Evolutionary conservation across 139 green algal species (phyloP), one percentile per base, ranked within the genome.

Genomic region (Auxenochlorella pyrenoidosa): DNA sequence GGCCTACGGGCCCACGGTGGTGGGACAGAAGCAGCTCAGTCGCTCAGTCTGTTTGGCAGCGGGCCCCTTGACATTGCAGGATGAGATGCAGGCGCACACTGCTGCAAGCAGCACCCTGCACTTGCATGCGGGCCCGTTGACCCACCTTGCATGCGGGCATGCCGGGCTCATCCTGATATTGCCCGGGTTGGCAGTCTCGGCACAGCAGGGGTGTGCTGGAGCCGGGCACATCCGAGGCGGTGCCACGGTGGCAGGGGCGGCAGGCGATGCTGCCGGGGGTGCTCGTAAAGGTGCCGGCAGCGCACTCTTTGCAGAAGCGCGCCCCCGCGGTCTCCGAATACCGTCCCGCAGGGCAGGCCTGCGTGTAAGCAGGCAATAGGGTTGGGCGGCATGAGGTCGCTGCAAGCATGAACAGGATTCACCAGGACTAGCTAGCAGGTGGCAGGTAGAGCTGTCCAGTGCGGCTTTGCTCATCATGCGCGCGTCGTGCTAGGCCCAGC

Each of bases 171-270:
- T 76, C 70, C 34, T 76, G 70, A 13, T 76, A 76, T 0, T 36
- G 28, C 30, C 70, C 70, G 26, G 70, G 70, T 6, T 5, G 1
- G 70, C 70, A 76, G 36, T 76, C 70, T 5, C 8, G 15, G 70
- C 70, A 76, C n/a, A 76, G 70, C n/a, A 44, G 34, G 16, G 70
- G 16, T 1, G 70, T 47, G 70, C 34, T 44, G 34, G 70, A 43
- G 34, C 34, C 70, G 1, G 28, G 34, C 10, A 44, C 70, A n/a
- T 43, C 40, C 13, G 34, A 47, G 70, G 38, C n/a, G 34, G 70
- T 76, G 70, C 70, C 70, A 13, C 70, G 70, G 34, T 76, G 70
- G 70, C 70, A 76, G 70, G 70, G 70, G 70, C 70, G 70, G 70
- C 70, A 76, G n/a, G 70, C 70, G 70, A 76, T 76, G 70, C 34